phyloP scores from a whole-genome alignment of 192 early-diverging fungal species.

The Paraglomus occultum region DNA sequence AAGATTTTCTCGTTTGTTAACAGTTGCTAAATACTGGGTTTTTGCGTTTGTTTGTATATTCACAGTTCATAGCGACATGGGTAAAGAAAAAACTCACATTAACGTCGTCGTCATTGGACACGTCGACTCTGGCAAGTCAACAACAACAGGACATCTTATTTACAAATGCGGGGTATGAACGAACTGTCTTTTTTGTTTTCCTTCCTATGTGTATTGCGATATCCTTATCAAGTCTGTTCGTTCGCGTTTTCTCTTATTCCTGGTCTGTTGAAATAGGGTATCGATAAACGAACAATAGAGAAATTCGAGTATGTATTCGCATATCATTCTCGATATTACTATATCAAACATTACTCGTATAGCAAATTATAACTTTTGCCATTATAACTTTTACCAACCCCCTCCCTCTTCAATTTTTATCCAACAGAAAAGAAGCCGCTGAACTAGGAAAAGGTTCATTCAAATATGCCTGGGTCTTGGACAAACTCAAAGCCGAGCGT shows the following conservation, averaged over 20 bases:
- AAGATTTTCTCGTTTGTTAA: neutral
- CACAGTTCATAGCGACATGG: conserved; percentile 25
- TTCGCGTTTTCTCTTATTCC: neutral
- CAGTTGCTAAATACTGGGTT: neutral
- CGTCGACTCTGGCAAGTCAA: conserved; percentile 99
- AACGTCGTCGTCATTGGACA: conserved; percentile 97
- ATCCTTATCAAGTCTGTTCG: neutral
- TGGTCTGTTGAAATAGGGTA: conserved; percentile 47
- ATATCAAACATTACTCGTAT: too few species aligned
- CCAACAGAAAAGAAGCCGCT: conserved; percentile 83
- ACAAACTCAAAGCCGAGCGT: conserved; percentile 99
- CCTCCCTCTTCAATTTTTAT: too few species aligned
- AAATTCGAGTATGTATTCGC: conserved; percentile 64
- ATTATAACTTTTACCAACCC: too few species aligned
- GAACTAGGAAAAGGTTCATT: conserved; percentile 99
- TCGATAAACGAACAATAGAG: conserved; percentile 94
- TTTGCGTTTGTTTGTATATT: neutral
- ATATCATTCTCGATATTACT: too few species aligned
- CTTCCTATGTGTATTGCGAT: neutral
- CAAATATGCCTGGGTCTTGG: conserved; percentile 99
- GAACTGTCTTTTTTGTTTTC: neutral
- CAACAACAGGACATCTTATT: conserved; percentile 99
- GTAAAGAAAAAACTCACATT: conserved; percentile 89
- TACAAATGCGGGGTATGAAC: conserved; percentile 92
- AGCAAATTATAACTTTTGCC: too few species aligned